Evolutionary conservation across 2,329 filamentous ascomycete species (phyloP), one percentile per base, ranked within the genome.

Genomic region (Fusarium sp.): DNA sequence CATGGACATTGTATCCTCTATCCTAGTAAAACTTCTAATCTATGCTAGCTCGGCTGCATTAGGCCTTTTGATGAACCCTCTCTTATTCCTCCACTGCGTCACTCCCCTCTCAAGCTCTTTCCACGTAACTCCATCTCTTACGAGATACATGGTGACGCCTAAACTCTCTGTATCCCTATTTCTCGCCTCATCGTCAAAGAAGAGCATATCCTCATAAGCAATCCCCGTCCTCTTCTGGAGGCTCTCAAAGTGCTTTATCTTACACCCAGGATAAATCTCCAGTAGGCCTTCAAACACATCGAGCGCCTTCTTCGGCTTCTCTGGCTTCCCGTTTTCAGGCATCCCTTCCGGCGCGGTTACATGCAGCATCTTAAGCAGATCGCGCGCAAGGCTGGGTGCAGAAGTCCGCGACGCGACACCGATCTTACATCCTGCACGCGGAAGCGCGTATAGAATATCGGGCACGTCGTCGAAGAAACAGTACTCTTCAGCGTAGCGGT

Each of bases 121-220:
- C 80, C 88, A 90, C 3, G 86, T 89, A 53, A 97, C 88, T 0
- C 94, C 94, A 76, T 97, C 90, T 56, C 86, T 82, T 1, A 98
- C 90, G 48, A 97, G 80, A 75, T 88, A 89, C 88, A 98, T 97
- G 1, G 91, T 92, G 4, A 97, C 91, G 0, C 94, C 94, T 48
- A 97, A 74, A 24, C 76, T 81, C 80, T 90, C 88, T 1, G 97
- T 95, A 75, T 97, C 94, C 58, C 88, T 84, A 75, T 98, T 98
- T 62, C 95, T 82, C 51, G 85, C 84, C 85, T 98, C 95, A 72
- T 98, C 95, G 72, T 98, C 95, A 70, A 98, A 98, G 78, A 98
- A 98, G 32, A 98, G 77, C 90, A 98, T 97, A 46, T 97, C 93
- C 67, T 91, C 86, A 74, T 88, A 97, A 7, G 82, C 80, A 4